phyloP scores from a whole-genome alignment of 2,329 filamentous ascomycete genomes.

The Penicillium sp. region DNA sequence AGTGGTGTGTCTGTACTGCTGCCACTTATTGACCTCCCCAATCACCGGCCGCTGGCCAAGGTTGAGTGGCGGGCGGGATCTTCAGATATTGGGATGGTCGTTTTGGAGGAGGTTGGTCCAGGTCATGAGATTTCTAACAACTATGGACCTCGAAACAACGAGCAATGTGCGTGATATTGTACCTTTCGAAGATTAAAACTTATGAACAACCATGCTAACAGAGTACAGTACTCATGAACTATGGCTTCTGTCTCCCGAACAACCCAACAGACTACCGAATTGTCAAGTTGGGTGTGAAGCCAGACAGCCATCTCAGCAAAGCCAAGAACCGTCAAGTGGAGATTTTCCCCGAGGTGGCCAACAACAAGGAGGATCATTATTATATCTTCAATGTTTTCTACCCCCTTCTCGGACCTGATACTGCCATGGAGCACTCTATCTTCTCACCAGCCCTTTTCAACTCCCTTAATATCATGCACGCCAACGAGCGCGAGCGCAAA shows the following conservation, averaged over 20 bases:
- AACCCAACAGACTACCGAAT: conserved; percentile 54
- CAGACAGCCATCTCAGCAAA: conserved; percentile 46
- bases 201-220: conserved; percentile 11
- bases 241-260: conserved; percentile 52
- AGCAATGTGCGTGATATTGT: conserved; percentile 56
- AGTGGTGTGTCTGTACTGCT: conserved; percentile 71
- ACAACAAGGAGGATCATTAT: conserved; percentile 44
- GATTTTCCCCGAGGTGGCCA: conserved; percentile 41
- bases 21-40: conserved; percentile 74
- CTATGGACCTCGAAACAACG: conserved; percentile 78
- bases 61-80: conserved; percentile 63
- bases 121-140: conserved; percentile 70
- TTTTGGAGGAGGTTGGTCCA: conserved; percentile 55
- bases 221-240: conserved; percentile 51
- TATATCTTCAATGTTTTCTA: conserved; percentile 55
- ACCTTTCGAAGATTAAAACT: neutral
- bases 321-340: conserved; percentile 44
- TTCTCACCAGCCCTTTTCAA: conserved; percentile 53
- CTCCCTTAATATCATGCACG: conserved; percentile 49
- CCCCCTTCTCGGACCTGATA: conserved; percentile 44
- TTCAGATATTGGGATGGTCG: conserved; percentile 48
- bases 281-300: conserved; percentile 47
- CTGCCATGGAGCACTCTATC: conserved; percentile 47
- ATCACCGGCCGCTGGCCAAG: conserved; percentile 68
- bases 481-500: conserved; percentile 50